Conservation (phyloP, 2,329 filamentous ascomycete species). For the Cladosporium austrohemisphaericum region DNA sequence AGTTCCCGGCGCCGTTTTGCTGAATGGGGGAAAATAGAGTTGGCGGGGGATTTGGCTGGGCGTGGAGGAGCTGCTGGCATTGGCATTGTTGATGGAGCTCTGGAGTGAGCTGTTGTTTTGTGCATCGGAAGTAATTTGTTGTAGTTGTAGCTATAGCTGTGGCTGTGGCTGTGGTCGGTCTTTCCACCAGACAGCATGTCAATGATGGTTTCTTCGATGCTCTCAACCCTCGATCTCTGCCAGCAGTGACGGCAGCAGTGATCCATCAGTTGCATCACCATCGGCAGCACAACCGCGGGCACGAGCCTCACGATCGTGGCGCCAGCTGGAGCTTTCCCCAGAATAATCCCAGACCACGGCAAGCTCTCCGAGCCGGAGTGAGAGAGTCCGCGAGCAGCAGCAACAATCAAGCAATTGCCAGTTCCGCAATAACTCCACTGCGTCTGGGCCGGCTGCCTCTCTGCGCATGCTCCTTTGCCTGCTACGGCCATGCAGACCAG, state of each 20-base stretch:
- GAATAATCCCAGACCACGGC: neutral
- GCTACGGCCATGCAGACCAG: too few relatives aligned
- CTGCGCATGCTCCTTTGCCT: too few relatives aligned
- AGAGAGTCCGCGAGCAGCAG: too few relatives aligned
- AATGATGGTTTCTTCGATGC: too few relatives aligned
- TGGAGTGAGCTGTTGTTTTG: neutral
- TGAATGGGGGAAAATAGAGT: constrained; percentile 2
- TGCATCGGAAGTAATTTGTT: neutral
- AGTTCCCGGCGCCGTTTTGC: neutral
- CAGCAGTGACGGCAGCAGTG: neutral
- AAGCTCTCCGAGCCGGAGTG: too few relatives aligned
- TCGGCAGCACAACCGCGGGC: too few relatives aligned
- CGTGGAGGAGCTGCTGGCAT: constrained; percentile 4
- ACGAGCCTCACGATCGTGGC: neutral
- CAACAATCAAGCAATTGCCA: too few relatives aligned
- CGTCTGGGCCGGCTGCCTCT: too few relatives aligned
- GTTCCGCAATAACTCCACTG: constrained; percentile 6
- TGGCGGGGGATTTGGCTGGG: constrained; percentile 15
- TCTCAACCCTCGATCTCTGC: neutral
- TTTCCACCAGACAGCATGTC: too few relatives aligned
- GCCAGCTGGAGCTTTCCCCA: constrained; percentile 15
- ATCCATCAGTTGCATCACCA: constrained; percentile 7
- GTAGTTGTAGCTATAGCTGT: neutral
- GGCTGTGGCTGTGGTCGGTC: neutral
- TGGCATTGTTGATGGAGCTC: neutral